Base-by-base conservation (phyloP, 139 green algal genomes). In the Asterochloris sp. region DNA sequence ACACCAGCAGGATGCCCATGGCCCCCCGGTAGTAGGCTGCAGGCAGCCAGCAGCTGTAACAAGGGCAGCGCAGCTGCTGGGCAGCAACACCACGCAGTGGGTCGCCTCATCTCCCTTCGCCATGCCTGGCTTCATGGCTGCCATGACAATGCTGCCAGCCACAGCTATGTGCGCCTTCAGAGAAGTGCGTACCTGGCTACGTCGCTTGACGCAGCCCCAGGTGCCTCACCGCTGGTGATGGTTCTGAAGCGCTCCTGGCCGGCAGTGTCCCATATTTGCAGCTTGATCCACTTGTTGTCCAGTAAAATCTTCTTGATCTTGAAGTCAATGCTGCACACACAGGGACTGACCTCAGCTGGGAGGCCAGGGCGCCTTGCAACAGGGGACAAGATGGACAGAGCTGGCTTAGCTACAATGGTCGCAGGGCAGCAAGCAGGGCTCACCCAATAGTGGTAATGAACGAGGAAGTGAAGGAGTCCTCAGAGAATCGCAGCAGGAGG, bases 191-290 rank as follows among this genome's bases (percentile, higher is more conserved):
- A 26, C 66, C 8, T 71, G 66, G 17, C 21, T 71, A 10, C 19
- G 17, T 71, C 1, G 19, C 17, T 21, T 10, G 66, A 21, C 17
- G 23, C 24, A 80, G 38, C 62, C 13, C 13, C 47, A 21, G 21
- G 19, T 69, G 12, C 21, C 24, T 27, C 83, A 97, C 94, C 94
- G 69, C 91, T 96, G 6, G 96, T 99, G 82, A 99, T 98, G 13
- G 96, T 99, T 23, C 96, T 85, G 88, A 99, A 99, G 14, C 97
- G 92, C 83, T 99, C 97, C 79, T 99, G 97, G 13, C 97, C 97
- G 23, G 96, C 97, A 17, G 97, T 99, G 85, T 99, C 97, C 97
- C 97, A 99, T 63, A 99, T 98, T 83, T 99, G 97, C 62, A 99
- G 88, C 90, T 99, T 99, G 12, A 98, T 93, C 77, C 91, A 92